A percentile compares a stretch with the other conserved stretches of the same genome.
Conservation (phyloP, 2,329 filamentous ascomycete genomes). For the Exophiala calicioides region DNA sequence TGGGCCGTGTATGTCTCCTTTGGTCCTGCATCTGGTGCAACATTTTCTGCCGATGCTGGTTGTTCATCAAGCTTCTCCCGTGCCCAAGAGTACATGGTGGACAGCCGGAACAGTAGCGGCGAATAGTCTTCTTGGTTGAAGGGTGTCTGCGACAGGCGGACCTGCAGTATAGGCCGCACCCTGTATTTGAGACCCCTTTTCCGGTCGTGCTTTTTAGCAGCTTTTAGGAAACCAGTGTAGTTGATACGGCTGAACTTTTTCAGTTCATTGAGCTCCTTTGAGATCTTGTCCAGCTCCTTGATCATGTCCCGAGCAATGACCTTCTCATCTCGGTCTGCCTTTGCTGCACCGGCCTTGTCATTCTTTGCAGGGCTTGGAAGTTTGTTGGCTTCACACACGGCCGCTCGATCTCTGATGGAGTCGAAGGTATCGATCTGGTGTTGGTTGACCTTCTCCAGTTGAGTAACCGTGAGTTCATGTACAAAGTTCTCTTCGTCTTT, state of each 20-base stretch:
- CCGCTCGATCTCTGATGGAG: constrained; percentile 76
- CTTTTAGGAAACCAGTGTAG: constrained; percentile 97
- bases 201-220: constrained; percentile 97
- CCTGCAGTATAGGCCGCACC: constrained; percentile 86
- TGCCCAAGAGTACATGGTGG: constrained; percentile 93
- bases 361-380: constrained; percentile 55
- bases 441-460: constrained; percentile 89
- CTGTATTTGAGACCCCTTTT: constrained; percentile 84
- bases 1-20: constrained; percentile 75
- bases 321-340: constrained; percentile 42
- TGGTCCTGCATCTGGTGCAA: constrained; percentile 44
- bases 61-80: constrained; percentile 74
- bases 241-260: constrained; percentile 96
- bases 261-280: constrained; percentile 85
- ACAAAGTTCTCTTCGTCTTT: constrained; percentile 92
- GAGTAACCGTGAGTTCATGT: constrained; percentile 89
- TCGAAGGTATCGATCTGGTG: constrained; percentile 85
- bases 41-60: constrained; percentile 46
- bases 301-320: constrained; percentile 69
- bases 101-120: constrained; percentile 82
- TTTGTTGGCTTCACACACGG: constrained; percentile 66
- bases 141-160: constrained; percentile 80
- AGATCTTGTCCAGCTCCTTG: constrained; percentile 80
- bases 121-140: constrained; percentile 97
- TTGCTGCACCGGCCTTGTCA: too few relatives aligned